phyloP scores from a whole-genome alignment of 805 yeast genomes.

The Hyphopichia homilentoma region DNA sequence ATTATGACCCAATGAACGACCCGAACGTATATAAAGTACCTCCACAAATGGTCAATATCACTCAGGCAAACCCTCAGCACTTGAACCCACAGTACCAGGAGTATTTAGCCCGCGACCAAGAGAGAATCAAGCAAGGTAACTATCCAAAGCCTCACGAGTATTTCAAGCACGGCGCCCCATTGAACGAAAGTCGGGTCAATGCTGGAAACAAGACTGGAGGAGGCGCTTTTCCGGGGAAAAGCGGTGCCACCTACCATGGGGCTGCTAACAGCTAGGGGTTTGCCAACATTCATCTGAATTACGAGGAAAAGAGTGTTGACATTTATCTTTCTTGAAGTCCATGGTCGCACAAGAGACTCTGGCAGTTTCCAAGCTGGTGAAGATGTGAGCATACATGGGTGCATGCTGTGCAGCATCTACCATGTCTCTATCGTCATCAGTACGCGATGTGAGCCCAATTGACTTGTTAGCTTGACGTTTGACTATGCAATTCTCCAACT shows the following conservation, averaged over 20 bases:
- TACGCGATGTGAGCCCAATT: too few relatives aligned
- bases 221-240: conserved; percentile 33
- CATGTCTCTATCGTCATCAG: too few relatives aligned
- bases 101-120: conserved; percentile 27
- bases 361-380: too few relatives aligned
- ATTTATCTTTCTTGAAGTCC: too few relatives aligned
- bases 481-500: too few relatives aligned
- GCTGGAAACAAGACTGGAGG: conserved; percentile 20
- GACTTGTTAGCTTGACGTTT: too few relatives aligned
- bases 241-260: conserved; percentile 32
- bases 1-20: conserved; percentile 18
- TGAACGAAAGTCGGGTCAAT: conserved; percentile 21
- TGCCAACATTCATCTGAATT: too few relatives aligned
- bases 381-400: too few relatives aligned
- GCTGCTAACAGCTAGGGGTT: conserved; percentile 25
- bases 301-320: too few relatives aligned
- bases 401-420: too few relatives aligned
- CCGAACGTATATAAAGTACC: conserved; percentile 27
- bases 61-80: conserved; percentile 32
- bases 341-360: too few relatives aligned
- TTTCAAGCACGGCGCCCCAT: conserved; percentile 32
- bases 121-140: conserved; percentile 28
- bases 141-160: conserved; percentile 23
- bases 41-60: conserved; percentile 34
- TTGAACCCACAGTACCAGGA: conserved; percentile 36